A percentile compares a stretch with the other conserved stretches of the same genome.
phyloP scores from a whole-genome alignment of 192 early-diverging fungal species.

The Dissophora globulifera region DNA sequence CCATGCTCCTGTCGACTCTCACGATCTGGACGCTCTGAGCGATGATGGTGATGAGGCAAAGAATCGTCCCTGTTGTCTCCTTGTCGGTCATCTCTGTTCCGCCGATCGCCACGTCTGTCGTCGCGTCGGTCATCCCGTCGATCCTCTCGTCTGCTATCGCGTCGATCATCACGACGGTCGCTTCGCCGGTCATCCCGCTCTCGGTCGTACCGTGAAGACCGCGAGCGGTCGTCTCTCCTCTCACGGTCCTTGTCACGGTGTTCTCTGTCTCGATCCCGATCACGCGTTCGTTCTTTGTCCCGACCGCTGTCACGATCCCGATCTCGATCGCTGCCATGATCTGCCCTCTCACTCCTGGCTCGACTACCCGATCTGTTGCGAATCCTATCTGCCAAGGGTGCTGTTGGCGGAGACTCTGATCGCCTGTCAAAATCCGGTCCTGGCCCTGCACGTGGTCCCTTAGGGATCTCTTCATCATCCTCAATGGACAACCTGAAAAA shows the following conservation, averaged over 20 bases:
- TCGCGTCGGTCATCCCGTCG: slow-evolving; percentile 9
- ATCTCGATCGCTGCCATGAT: slow-evolving; percentile 14
- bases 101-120: slow-evolving; percentile 7
- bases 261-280: slow-evolving; percentile 10
- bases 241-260: slow-evolving; percentile 17
- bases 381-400: slow-evolving; percentile 36
- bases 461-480: slow-evolving; percentile 37
- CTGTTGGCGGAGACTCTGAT: slow-evolving; percentile 38
- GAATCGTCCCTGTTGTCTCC: neutral
- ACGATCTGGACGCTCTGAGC: slow-evolving; percentile 13
- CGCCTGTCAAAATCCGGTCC: slow-evolving; percentile 11
- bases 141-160: slow-evolving; percentile 16
- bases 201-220: slow-evolving; percentile 19
- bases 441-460: slow-evolving; percentile 32
- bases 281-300: neutral
- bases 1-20: neutral
- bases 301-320: slow-evolving; percentile 11
- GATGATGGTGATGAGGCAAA: slow-evolving; percentile 11
- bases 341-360: slow-evolving; percentile 18
- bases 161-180: slow-evolving; percentile 11
- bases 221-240: slow-evolving; percentile 12
- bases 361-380: slow-evolving; percentile 35
- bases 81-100: slow-evolving; percentile 3
- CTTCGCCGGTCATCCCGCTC: slow-evolving; percentile 12
- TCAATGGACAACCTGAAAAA: slow-evolving; percentile 11